Base-by-base conservation (phyloP, 2,329 filamentous ascomycete genomes). In the Clonostachys solani region DNA sequence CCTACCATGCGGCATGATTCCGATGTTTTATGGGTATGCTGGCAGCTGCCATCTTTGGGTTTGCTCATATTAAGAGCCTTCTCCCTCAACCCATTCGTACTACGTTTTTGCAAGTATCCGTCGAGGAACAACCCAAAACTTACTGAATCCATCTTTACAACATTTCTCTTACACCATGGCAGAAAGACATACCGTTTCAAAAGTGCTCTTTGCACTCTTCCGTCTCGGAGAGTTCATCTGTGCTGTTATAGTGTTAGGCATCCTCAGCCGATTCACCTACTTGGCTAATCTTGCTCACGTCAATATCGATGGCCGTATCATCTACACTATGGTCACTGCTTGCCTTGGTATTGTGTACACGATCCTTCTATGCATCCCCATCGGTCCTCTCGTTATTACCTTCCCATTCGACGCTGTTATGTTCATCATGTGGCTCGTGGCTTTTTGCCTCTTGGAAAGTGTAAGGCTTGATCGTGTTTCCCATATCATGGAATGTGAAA, bases 391-490 rank as follows among this genome's bases (percentile, higher is more conserved):
- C 2, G 58, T 57, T 33, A 34, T 57, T 34, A 46, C 43, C 13
- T 61, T 60, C 43, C 58, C 59, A 3, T 45, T 58, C 7, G 59
- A 61, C 47, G 55, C 59, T 23, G 36, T 59, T 3, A 13, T 61
- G 18, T 60, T 56, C 33, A 38, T 60, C 19, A 56, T 56, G 54
- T 61, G 59, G 59, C 50, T 61, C 13, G 56, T 60, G 17, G 56
- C 58, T 33, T 61, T 53, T 42, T 54, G 47, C 40, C 48, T 61
- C 3, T 53, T 61, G n/a, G 43, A 53, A 17, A 50, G 53, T 3
- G 58, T 59, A 50, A 5, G 53, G 16, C 33, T 37, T 29, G 17
- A 19, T 37, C 38, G 23, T 29, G 7, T 29, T 29, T 29, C 7
- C 7, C 6, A 6, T 23, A 23, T 23, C 19, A 23, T 23, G 19